Evolutionary conservation across 2,329 filamentous ascomycete species (phyloP).

Genomic region (Xylaria hypoxylon): DNA sequence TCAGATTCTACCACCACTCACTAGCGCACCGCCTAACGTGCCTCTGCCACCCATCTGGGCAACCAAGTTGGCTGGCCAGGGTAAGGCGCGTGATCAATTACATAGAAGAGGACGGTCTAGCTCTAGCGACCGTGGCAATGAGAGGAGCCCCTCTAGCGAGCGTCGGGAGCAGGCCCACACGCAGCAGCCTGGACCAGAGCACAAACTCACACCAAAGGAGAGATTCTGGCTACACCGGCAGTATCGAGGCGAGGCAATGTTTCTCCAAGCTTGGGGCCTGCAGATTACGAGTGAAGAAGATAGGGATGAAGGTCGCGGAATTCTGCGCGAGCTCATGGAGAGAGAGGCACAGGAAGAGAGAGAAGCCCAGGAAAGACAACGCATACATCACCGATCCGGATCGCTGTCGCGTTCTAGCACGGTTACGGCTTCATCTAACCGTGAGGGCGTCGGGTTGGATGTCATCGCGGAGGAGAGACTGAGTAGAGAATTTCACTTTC

Average conservation of each 20-base stretch:
- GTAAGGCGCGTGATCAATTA: conserved; percentile 30
- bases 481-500: conserved; percentile 32
- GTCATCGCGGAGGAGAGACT: conserved; percentile 43
- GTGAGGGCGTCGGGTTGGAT: conserved; percentile 33
- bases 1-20: conserved; percentile 37
- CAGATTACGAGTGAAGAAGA: conserved; percentile 44
- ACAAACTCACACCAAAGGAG: conserved; percentile 42
- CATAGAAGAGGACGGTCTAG: conserved; percentile 25
- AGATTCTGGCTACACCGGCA: conserved; percentile 47
- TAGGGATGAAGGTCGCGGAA: conserved; percentile 43
- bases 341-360: conserved; percentile 41
- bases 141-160: conserved; percentile 25
- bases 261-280: conserved; percentile 47
- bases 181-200: conserved; percentile 18
- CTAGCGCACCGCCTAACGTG: conserved; percentile 38
- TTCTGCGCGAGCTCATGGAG: conserved; percentile 46
- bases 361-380: conserved; percentile 32
- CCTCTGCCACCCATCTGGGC: conserved; percentile 40
- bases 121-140: conserved; percentile 23
- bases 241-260: conserved; percentile 48
- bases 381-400: conserved; percentile 28
- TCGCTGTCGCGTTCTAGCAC: conserved; percentile 32
- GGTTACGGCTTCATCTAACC: conserved; percentile 24
- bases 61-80: conserved; percentile 24
- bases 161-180: conserved; percentile 13